phyloP scores from a whole-genome alignment of 1,284 basidiomycete genomes.

The Microbotryum saponariae region DNA sequence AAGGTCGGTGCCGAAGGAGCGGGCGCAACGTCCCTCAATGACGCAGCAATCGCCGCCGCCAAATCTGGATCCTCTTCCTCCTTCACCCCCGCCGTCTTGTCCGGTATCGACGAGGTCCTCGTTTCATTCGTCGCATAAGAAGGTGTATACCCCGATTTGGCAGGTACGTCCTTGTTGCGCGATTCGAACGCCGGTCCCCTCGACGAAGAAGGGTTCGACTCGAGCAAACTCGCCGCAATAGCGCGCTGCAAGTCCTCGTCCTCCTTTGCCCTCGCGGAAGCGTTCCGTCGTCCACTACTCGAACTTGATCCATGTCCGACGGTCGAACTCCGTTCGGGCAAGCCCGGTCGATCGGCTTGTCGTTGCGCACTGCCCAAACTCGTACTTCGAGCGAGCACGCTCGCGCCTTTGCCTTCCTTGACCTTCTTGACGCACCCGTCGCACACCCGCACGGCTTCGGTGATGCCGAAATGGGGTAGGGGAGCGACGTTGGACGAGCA shows the following conservation, averaged over 20 bases:
- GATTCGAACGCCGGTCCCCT: conserved; percentile 4
- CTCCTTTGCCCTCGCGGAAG: conserved; percentile 45
- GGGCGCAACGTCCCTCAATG: conserved; percentile 72
- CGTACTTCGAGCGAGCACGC: conserved; percentile 8
- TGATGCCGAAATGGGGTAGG: conserved; percentile 88
- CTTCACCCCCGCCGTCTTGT: conserved; percentile 19
- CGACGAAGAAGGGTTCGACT: conserved; percentile 14
- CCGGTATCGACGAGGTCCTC: conserved; percentile 50
- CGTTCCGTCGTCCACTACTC: conserved; percentile 42
- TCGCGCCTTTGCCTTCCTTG: conserved; percentile 34
- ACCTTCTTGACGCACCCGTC: conserved; percentile 78
- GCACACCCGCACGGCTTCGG: conserved; percentile 88
- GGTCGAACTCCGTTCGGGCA: conserved; percentile 33
- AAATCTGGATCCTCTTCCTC: conserved; percentile 87
- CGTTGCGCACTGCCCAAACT: conserved; percentile 13
- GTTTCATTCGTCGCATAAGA: conserved; percentile 49
- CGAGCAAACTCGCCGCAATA: conserved; percentile 74
- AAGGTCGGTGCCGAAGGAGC: conserved; percentile 41
- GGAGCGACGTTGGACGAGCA: conserved; percentile 81
- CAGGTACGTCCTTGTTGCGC: background rate
- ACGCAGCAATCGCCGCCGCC: conserved; percentile 90
- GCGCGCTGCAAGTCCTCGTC: conserved; percentile 90
- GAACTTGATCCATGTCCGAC: conserved; percentile 35
- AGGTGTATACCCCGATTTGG: conserved; percentile 58
- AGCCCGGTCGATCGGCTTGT: background rate